These are phyloP conservation scores for Auricularia cornea DNA, from an alignment of 768 basidiomycete genomes.

Conservation along the genomic window DNA sequence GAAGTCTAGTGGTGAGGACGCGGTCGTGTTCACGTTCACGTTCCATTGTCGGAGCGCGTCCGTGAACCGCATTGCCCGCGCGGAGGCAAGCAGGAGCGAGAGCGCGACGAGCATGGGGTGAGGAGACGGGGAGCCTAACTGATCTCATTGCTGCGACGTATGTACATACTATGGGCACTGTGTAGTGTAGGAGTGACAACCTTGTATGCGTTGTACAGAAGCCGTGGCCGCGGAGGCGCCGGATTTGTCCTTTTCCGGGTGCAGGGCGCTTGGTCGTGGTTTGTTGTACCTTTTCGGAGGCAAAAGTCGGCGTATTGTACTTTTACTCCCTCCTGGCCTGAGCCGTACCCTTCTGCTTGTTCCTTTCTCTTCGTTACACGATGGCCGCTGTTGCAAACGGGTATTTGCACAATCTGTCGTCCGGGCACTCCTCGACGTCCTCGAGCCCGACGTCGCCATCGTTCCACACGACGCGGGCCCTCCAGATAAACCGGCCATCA, in stretches of 20 bases:
- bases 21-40: constrained; percentile 68
- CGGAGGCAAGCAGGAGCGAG: constrained; percentile 27
- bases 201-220: not conserved
- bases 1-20: constrained; percentile 60
- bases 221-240: not conserved
- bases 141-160: not conserved
- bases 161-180: not conserved
- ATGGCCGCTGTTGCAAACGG: not conserved
- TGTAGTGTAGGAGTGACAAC: not conserved
- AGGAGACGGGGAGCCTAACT: not conserved
- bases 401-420: not conserved
- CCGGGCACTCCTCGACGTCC: constrained; percentile 2
- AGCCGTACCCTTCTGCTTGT: not conserved
- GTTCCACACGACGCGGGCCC: constrained; percentile 2
- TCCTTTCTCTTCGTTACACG: not conserved
- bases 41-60: constrained; percentile 65
- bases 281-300: not conserved
- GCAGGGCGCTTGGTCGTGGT: not conserved
- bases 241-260: not conserved
- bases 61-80: constrained; percentile 55
- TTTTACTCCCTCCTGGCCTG: not conserved
- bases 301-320: not conserved
- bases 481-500: not conserved
- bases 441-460: constrained; percentile 6
- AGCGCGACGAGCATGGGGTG: constrained; percentile 23